A percentile compares a stretch with the other conserved stretches of the same genome.
These are phyloP conservation scores for Cryptosporidium viatorum DNA, from an alignment of 169 alveolate species.

Conservation along the genomic window DNA sequence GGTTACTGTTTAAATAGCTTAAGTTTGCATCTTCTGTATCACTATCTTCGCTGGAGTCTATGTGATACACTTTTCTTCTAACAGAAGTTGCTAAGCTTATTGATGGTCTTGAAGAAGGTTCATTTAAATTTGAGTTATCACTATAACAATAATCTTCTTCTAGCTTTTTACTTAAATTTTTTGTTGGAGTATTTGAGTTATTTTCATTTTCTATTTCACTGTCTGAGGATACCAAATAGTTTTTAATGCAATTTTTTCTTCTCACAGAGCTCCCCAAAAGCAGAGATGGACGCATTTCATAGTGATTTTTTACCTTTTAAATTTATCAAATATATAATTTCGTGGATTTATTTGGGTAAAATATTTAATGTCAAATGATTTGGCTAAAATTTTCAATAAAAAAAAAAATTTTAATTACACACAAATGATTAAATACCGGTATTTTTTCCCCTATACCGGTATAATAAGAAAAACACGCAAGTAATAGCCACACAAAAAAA, in stretches of 20 bases:
- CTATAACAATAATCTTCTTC: background rate
- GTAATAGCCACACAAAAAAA: background rate
- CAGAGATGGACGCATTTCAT: slow-evolving; percentile 54
- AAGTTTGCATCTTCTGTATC: background rate
- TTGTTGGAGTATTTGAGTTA: slow-evolving; percentile 10
- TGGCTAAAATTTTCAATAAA: background rate
- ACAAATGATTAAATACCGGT: slow-evolving; percentile 21
- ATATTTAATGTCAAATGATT: no score
- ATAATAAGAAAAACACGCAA: background rate
- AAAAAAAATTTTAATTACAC: background rate
- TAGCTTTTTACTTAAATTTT: background rate
- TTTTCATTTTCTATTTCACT: slow-evolving; percentile 20
- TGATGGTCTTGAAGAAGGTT: slow-evolving; percentile 31
- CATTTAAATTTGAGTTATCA: slow-evolving; percentile 1
- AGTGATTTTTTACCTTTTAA: background rate
- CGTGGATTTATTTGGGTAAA: background rate
- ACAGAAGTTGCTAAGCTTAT: slow-evolving; percentile 44
- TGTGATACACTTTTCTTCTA: slow-evolving; percentile 9
- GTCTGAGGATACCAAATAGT: slow-evolving; percentile 44
- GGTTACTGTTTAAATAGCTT: background rate
- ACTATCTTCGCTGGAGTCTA: slow-evolving; percentile 44
- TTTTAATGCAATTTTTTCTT: background rate
- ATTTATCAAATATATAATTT: background rate
- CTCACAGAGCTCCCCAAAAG: slow-evolving; percentile 42
- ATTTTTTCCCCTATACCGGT: slow-evolving; percentile 10